Evolutionary conservation across 805 yeast species (phyloP).

Genomic region (Nakazawaea holstii): DNA sequence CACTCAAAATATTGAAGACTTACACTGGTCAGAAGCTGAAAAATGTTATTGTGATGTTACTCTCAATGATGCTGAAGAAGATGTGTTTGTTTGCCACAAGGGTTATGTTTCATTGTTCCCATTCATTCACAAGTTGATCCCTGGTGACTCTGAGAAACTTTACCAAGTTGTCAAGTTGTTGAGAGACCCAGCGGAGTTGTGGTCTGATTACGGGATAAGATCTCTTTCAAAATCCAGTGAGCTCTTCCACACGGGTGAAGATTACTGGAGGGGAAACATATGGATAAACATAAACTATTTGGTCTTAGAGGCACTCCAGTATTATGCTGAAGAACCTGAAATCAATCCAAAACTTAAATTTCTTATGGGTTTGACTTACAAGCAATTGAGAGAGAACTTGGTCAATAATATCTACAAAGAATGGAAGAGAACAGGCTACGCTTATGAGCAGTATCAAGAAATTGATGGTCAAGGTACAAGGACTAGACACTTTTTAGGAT

Average conservation of each 20-base stretch:
- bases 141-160: constrained; percentile 41
- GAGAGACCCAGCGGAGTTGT: constrained; percentile 65
- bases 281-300: constrained; percentile 92
- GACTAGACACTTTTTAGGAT: constrained; percentile 87
- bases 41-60: constrained; percentile 78
- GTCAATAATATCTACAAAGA: constrained; percentile 63
- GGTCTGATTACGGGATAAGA: constrained; percentile 76
- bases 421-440: constrained; percentile 73
- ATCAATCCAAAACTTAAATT: constrained; percentile 24
- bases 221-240: constrained; percentile 68
- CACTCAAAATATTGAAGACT: constrained; percentile 54
- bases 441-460: constrained; percentile 90
- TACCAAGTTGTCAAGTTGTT: constrained; percentile 50
- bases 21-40: constrained; percentile 76
- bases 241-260: constrained; percentile 70
- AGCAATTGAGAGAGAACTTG: constrained; percentile 55
- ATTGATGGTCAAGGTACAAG: constrained; percentile 70
- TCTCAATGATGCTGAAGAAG: constrained; percentile 66
- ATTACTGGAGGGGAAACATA: constrained; percentile 93
- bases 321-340: constrained; percentile 39
- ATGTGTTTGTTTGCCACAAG: constrained; percentile 69
- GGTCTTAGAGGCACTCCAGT: constrained; percentile 59
- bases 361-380: constrained; percentile 46
- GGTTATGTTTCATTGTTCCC: constrained; percentile 90
- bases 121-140: constrained; percentile 64